Conservation (phyloP, 2,329 filamentous ascomycete genomes). For the Aspergillus novofumigatus region DNA sequence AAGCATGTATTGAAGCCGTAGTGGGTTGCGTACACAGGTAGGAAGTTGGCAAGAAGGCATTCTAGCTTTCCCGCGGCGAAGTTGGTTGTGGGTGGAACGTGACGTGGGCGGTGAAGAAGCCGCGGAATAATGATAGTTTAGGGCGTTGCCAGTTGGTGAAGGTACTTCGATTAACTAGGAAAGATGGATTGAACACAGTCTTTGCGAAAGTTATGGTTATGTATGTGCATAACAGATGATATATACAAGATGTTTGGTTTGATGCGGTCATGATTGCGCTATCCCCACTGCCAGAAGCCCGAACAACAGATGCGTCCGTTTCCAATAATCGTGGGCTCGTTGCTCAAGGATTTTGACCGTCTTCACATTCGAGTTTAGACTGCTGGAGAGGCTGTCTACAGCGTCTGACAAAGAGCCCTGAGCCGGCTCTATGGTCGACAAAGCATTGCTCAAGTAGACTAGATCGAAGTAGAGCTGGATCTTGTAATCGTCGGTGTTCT, state of each 20-base stretch:
- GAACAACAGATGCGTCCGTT: conserved; percentile 76
- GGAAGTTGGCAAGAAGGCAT: conserved; percentile 1
- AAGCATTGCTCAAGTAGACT: conserved; percentile 28
- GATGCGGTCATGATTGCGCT: conserved; percentile 3
- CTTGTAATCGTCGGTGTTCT: conserved; percentile 28
- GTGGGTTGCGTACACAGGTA: not conserved
- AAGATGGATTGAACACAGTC: not conserved
- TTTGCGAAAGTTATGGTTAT: not conserved
- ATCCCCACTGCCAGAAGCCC: conserved; percentile 58
- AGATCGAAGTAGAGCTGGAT: conserved; percentile 38
- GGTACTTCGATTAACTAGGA: too few species aligned
- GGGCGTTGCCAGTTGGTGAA: not conserved
- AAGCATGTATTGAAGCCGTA: conserved; percentile 1
- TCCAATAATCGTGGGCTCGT: conserved; percentile 72
- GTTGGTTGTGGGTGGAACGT: conserved; percentile 10
- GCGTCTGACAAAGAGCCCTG: conserved; percentile 41
- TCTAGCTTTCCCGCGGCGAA: conserved; percentile 24
- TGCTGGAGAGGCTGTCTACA: conserved; percentile 42
- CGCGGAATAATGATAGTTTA: not conserved
- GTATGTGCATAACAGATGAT: not conserved
- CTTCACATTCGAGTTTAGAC: conserved; percentile 48
- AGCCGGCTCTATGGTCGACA: conserved; percentile 13
- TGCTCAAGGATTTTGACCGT: conserved; percentile 55
- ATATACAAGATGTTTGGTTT: not conserved
- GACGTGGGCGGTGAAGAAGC: conserved; percentile 21